phyloP scores from a whole-genome alignment of 106 monocot genomes.

The Chionographis japonica region DNA sequence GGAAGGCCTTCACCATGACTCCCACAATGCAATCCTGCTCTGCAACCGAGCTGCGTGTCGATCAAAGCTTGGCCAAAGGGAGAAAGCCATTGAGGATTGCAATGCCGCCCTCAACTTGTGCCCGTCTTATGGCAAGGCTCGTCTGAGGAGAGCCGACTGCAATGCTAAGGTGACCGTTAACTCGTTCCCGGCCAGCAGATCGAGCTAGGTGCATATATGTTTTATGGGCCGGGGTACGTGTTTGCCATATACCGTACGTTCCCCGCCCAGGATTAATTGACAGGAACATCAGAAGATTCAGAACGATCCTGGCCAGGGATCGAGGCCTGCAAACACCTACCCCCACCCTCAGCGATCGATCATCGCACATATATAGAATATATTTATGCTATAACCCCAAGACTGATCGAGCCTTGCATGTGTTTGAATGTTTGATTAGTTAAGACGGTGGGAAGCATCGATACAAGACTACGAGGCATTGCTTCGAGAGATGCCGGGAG shows the following conservation, averaged over 20 bases:
- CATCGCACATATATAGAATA: too few relatives aligned
- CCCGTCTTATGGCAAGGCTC: constrained; percentile 49
- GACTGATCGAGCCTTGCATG: not conserved
- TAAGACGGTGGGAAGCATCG: constrained; percentile 44
- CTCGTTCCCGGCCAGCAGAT: not conserved
- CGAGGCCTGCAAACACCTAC: too few relatives aligned
- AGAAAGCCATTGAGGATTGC: constrained; percentile 53
- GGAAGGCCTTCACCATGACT: constrained; percentile 45
- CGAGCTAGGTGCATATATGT: not conserved
- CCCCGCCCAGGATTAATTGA: too few relatives aligned
- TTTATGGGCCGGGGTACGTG: too few relatives aligned
- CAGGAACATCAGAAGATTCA: too few relatives aligned
- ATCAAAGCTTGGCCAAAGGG: constrained; percentile 40
- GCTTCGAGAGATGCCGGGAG: constrained; percentile 21
- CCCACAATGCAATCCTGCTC: constrained; percentile 47
- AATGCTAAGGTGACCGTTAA: constrained; percentile 39
- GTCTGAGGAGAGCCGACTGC: constrained; percentile 55
- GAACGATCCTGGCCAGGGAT: too few relatives aligned
- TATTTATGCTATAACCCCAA: too few relatives aligned
- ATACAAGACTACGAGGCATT: constrained; percentile 50
- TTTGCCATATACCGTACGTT: too few relatives aligned
- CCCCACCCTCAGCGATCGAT: too few relatives aligned
- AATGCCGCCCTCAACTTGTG: constrained; percentile 32
- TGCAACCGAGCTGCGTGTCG: constrained; percentile 61
- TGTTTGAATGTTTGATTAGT: constrained; percentile 13